A percentile compares a stretch with the other conserved stretches of the same genome.
Conservation (phyloP, 768 basidiomycete genomes). For the Vishniacozyma victoriae region DNA sequence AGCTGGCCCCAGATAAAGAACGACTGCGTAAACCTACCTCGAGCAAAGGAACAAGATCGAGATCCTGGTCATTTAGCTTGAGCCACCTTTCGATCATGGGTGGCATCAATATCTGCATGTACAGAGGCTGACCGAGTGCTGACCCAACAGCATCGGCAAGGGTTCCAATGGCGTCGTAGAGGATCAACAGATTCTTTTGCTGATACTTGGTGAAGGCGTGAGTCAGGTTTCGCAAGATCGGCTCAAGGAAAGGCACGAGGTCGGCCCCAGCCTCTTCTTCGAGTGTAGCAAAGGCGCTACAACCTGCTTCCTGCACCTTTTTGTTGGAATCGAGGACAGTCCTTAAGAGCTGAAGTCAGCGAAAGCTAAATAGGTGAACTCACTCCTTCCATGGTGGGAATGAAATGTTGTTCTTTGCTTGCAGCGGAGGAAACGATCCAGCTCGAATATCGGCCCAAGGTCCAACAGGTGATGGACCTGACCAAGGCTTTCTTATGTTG, state of each 20-base stretch:
- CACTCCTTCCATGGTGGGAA: constrained; percentile 98
- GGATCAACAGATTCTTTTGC: constrained; percentile 96
- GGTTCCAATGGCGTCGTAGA: constrained; percentile 98
- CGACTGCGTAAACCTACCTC: constrained; percentile 60
- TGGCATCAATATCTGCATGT: constrained; percentile 94
- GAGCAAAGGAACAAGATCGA: constrained; percentile 85
- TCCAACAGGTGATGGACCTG: constrained; percentile 98
- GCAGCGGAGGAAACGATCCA: constrained; percentile 74
- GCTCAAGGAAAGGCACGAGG: constrained; percentile 88
- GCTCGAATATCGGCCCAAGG: constrained; percentile 93
- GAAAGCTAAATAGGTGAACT: constrained; percentile 32
- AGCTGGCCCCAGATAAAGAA: constrained; percentile 2
- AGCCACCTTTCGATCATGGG: constrained; percentile 84
- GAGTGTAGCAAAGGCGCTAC: constrained; percentile 95
- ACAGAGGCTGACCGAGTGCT: constrained; percentile 74
- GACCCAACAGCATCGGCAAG: constrained; percentile 91
- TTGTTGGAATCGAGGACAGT: constrained; percentile 99
- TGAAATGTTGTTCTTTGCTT: constrained; percentile 80
- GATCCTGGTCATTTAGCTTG: constrained; percentile 83
- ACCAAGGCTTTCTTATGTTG: constrained; percentile 95
- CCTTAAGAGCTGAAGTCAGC: constrained; percentile 65
- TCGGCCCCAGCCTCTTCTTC: constrained; percentile 93
- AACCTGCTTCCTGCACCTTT: constrained; percentile 97
- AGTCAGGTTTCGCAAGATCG: constrained; percentile 88
- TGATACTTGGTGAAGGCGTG: constrained; percentile 97